Evolutionary conservation across 441 rosid species (phyloP), one percentile per base, ranked within the genome.

Genomic region (Populus hybrid): DNA sequence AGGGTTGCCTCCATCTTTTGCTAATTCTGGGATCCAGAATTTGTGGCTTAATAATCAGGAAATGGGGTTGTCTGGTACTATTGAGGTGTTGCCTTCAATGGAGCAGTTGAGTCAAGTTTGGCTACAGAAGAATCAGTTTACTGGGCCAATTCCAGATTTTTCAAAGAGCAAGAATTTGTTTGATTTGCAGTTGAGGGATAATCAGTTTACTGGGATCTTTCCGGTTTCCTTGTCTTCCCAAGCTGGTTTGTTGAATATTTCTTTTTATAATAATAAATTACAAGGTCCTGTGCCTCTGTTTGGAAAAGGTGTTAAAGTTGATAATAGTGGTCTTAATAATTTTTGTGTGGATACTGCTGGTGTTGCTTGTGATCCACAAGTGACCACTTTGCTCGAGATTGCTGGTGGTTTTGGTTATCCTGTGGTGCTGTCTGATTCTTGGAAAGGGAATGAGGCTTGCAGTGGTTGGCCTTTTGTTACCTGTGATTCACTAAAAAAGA

Each of bases 121-220:
- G 97, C 84, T 94, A 6, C 91, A 89, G 0, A 82, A 79, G 40
- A 94, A 94, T 75, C 86, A 84, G 75, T 91, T 94, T 80, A 40
- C 84, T 9, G 97, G 97, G 67, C 87, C 88, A 0, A 89, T 91
- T 57, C 95, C 98, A 2, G 92, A 94, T 83, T 87, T 94, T 78
- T 87, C 92, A 0, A 82, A 87, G 4, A 82, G 89, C 69, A 59
- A 21, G 8, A 69, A 34, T 63, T 76, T 92, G 80, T 84, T 85
- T 57, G 94, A 91, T 85, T 81, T 92, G 32, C 94, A 89, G 83
- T 88, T 92, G 36, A 83, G 94, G 36, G 94, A 90, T 40, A 92
- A 92, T 63, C 79, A 63, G 9, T 79, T 92, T 28, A 90, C 91
- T 8, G 95, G 97, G n/a, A 69, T 80, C 5, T 78, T 92, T 40